Conservation (phyloP, 768 basidiomycete genomes). For the Mycena amicta region DNA sequence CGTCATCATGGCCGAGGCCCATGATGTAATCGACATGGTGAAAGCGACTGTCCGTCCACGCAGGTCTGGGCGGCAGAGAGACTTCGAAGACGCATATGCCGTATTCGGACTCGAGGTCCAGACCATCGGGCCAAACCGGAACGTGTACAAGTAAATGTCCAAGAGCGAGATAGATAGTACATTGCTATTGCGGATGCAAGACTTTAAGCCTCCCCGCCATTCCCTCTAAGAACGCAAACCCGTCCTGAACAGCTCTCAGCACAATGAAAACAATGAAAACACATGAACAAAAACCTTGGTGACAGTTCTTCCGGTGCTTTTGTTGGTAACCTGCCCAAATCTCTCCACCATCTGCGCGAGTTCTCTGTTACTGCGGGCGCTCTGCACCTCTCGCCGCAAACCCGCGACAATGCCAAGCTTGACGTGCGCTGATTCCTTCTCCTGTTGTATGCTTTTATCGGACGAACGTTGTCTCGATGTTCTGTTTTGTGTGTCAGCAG, state of each 20-base stretch:
- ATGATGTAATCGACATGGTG: neutral
- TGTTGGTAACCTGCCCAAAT: conserved; percentile 70
- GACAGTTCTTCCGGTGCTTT: conserved; percentile 67
- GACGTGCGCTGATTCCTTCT: conserved; percentile 49
- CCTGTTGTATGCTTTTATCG: conserved; percentile 41
- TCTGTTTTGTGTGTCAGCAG: conserved; percentile 26
- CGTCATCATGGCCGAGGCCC: neutral
- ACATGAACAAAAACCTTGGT: conserved; percentile 53
- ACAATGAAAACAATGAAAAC: conserved; percentile 2
- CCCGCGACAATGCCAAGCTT: conserved; percentile 64
- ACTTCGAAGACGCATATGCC: no score
- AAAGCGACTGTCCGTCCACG: no score
- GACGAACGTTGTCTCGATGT: conserved; percentile 41
- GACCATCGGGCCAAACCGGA: no score
- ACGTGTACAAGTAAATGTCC: no score
- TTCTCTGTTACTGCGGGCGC: conserved; percentile 53
- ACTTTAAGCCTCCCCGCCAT: conserved; percentile 55
- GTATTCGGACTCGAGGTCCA: no score
- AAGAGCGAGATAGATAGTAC: conserved; percentile 4
- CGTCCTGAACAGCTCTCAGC: conserved; percentile 53
- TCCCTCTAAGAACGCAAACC: conserved; percentile 67
- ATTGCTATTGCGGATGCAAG: conserved; percentile 31
- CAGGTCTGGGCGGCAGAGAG: no score
- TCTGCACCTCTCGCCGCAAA: conserved; percentile 55
- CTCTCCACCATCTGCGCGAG: conserved; percentile 70